Evolutionary conservation across 2,329 filamentous ascomycete species (phyloP), one percentile per base, ranked within the genome.

Genomic region (Botrytis tulipae): DNA sequence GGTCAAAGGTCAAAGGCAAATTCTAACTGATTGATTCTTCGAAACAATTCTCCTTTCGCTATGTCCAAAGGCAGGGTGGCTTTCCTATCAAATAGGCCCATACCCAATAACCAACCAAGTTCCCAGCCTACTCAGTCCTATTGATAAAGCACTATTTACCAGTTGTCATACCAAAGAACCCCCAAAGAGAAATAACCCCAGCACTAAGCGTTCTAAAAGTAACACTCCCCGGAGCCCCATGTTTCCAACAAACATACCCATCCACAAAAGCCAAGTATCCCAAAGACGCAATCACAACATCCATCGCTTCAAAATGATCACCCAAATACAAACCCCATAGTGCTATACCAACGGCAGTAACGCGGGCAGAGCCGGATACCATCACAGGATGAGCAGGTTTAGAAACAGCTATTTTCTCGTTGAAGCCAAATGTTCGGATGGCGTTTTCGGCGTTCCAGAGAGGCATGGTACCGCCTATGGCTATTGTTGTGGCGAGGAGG

Each of bases 351-450:
- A 57, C 51, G 2, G n/a, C 51, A 29, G 51, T 57, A 9, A 57
- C 51, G 14, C 51, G 51, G n/a, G 51, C 51, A 2, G 51, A 57
- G n/a, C 51, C 51, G 7, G 51, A 29, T 57, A 57, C 2, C 51
- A 57, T 57, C n/a, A 57, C 51, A 7, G 51, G 51, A 32, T 57
- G 51, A 0, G 51, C 51, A 6, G 51, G 3, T 57, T 57, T 57
- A 16, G 51, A 57, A 57, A 57, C 6, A 57, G 51, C 51, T 8
- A 57, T 57, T 16, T 57, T 57, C n/a, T 57, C 51, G 0, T 16
- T 57, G 51, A 57, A 57, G n/a, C 51, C 51, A n/a, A 57, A 57
- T 57, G 51, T 29, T 29, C 51, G 51, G 16, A 57, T 57, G 51
- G 51, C 51, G n/a, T 57, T 57, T 32, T 57, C 51, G 14, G 51